Percentiles rank a stretch among this genome's conserved stretches.
phyloP scores from a whole-genome alignment of 2,329 filamentous ascomycete species.

The Shiraia sp. region DNA sequence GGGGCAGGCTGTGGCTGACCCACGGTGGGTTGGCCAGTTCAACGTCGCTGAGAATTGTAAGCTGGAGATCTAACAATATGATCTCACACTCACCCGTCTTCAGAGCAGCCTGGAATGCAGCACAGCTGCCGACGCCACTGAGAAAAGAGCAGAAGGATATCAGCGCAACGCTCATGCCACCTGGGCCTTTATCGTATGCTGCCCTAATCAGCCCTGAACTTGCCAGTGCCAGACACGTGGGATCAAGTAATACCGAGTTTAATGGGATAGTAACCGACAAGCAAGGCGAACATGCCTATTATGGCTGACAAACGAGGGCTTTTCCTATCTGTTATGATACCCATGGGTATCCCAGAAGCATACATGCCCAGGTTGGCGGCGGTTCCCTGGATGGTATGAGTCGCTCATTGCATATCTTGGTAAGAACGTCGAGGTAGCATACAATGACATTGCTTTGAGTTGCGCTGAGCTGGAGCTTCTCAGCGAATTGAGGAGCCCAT shows the following conservation, averaged over 20 bases:
- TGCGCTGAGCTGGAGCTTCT: slow-evolving; percentile 82
- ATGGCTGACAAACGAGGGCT: slow-evolving; percentile 80
- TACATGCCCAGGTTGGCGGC: slow-evolving; percentile 94
- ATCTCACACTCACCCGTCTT: slow-evolving; percentile 62
- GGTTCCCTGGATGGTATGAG: slow-evolving; percentile 52
- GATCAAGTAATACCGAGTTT: slow-evolving; percentile 55
- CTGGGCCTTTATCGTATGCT: slow-evolving; percentile 73
- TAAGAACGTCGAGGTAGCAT: slow-evolving; percentile 35
- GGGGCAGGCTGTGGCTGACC: slow-evolving; percentile 92
- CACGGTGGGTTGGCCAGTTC: slow-evolving; percentile 89
- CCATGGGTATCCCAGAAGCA: slow-evolving; percentile 82
- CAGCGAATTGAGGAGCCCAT: slow-evolving; percentile 94
- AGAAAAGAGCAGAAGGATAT: slow-evolving; percentile 85
- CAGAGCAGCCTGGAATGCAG: slow-evolving; percentile 85
- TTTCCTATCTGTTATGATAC: slow-evolving; percentile 80
- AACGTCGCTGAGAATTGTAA: slow-evolving; percentile 66
- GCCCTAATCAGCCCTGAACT: slow-evolving; percentile 34
- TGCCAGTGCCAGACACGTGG: background rate
- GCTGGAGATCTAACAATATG: no score
- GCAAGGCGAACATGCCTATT: slow-evolving; percentile 72
- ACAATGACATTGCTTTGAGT: slow-evolving; percentile 92
- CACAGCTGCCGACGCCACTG: slow-evolving; percentile 85
- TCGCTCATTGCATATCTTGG: slow-evolving; percentile 9
- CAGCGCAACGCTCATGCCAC: slow-evolving; percentile 57
- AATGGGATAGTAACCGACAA: slow-evolving; percentile 82